Evolutionary conservation across 2,329 filamentous ascomycete species (phyloP).

Genomic region (Torrubiellomyces zombiae): DNA sequence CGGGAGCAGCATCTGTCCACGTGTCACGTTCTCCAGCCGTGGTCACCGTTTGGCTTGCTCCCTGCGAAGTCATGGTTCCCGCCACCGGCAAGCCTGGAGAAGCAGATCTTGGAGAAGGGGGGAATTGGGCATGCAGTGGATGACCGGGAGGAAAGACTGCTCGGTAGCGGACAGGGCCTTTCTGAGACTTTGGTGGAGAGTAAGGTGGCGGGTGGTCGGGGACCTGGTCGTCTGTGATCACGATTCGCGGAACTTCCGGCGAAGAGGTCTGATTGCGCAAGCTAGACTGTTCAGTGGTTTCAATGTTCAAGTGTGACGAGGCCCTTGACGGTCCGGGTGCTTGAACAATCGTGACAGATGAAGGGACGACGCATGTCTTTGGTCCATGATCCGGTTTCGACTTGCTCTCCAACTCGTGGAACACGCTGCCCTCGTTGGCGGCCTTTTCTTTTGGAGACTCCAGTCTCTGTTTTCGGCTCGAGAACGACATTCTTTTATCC

Average conservation of each 20-base stretch:
- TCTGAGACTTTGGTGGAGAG: constrained; percentile 26
- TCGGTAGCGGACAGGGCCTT: constrained; percentile 30
- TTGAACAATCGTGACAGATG: no score
- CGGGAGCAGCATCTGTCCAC: no score
- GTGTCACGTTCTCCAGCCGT: no score
- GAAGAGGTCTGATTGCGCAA: no score
- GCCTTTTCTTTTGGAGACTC: constrained; percentile 14
- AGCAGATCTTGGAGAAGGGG: constrained; percentile 41
- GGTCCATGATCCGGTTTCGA: no score
- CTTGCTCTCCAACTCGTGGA: no score
- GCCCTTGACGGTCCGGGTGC: no score
- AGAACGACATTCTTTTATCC: constrained; percentile 26
- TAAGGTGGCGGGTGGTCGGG: constrained; percentile 37
- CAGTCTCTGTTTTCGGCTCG: constrained; percentile 17
- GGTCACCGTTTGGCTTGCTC: constrained; percentile 42
- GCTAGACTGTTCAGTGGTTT: no score
- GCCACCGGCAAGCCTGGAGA: constrained; percentile 49
- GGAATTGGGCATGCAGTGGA: constrained; percentile 26
- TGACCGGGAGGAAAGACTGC: constrained; percentile 42
- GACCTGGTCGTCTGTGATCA: constrained; percentile 19
- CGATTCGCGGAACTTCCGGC: constrained; percentile 23
- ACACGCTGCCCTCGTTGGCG: constrained; percentile 11
- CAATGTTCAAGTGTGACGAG: no score
- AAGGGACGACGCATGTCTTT: no score
- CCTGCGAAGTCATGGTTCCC: constrained; percentile 43